phyloP scores from a whole-genome alignment of 1,284 basidiomycete genomes.

The Apiotrichum veenhuisii region DNA sequence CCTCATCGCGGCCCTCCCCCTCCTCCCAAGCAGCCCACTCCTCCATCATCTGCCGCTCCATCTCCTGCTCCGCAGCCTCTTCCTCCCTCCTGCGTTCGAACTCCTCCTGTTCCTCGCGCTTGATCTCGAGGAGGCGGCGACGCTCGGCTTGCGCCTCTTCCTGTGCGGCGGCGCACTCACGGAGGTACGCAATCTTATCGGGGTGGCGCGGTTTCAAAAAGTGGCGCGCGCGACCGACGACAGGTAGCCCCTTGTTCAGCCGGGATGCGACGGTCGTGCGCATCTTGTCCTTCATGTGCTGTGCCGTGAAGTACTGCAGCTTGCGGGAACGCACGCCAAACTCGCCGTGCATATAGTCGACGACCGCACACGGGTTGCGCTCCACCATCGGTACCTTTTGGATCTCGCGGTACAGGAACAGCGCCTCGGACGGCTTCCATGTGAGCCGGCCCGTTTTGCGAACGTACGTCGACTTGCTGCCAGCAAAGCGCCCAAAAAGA shows the following conservation, averaged over 20 bases:
- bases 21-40: background rate
- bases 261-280: slow-evolving; percentile 23
- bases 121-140: background rate
- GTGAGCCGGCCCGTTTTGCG: slow-evolving; percentile 22
- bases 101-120: slow-evolving; percentile 9
- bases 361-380: slow-evolving; percentile 29
- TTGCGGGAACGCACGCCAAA: slow-evolving; percentile 14
- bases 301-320: slow-evolving; percentile 29
- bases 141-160: slow-evolving; percentile 4
- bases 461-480: slow-evolving; percentile 20
- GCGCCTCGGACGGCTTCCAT: slow-evolving; percentile 30
- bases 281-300: slow-evolving; percentile 46
- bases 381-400: slow-evolving; percentile 35
- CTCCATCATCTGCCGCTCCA: background rate
- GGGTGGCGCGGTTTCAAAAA: slow-evolving; percentile 20
- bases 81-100: background rate
- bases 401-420: slow-evolving; percentile 38
- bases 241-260: slow-evolving; percentile 13
- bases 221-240: slow-evolving; percentile 32
- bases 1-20: background rate
- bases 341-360: slow-evolving; percentile 36
- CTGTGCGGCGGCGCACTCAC: slow-evolving; percentile 5
- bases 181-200: slow-evolving; percentile 2
- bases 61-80: slow-evolving; percentile 9
- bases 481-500: slow-evolving; percentile 22